Percentiles rank a stretch among this genome's conserved stretches.
Conservation (phyloP, 805 yeast genomes). For the Spencermartinsiella europaea region DNA sequence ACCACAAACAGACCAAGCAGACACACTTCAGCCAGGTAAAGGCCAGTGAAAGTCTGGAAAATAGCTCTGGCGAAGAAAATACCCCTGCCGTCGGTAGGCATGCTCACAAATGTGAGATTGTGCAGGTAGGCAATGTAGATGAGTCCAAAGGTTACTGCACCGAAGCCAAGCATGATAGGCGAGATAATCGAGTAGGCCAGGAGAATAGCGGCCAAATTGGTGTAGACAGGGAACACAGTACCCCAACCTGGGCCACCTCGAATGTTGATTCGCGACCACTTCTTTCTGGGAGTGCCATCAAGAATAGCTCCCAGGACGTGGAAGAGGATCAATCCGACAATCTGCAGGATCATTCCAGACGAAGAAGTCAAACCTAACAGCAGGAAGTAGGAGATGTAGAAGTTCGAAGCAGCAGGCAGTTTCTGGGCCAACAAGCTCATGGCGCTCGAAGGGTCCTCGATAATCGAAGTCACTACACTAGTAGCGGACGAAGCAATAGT, state of each 20-base stretch:
- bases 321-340: constrained; percentile 66
- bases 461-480: constrained; percentile 64
- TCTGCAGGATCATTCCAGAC: constrained; percentile 70
- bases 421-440: constrained; percentile 67
- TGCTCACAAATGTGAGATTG: constrained; percentile 66
- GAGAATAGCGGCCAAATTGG: constrained; percentile 67
- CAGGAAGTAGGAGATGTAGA: constrained; percentile 76
- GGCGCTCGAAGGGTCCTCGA: constrained; percentile 68
- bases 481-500: constrained; percentile 83
- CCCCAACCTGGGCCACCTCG: constrained; percentile 76
- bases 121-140: constrained; percentile 74
- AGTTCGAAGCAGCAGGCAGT: constrained; percentile 86
- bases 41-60: constrained; percentile 81
- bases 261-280: constrained; percentile 70
- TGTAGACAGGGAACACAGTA: constrained; percentile 70
- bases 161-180: constrained; percentile 75
- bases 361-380: constrained; percentile 77
- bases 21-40: constrained; percentile 84
- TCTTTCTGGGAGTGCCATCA: constrained; percentile 86
- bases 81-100: constrained; percentile 74
- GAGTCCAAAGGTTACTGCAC: constrained; percentile 62
- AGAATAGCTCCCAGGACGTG: constrained; percentile 64
- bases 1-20: constrained; percentile 81
- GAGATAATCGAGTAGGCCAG: constrained; percentile 77
- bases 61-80: constrained; percentile 81